phyloP scores from a whole-genome alignment of 768 basidiomycete genomes.

The Pulveroboletus sp. region DNA sequence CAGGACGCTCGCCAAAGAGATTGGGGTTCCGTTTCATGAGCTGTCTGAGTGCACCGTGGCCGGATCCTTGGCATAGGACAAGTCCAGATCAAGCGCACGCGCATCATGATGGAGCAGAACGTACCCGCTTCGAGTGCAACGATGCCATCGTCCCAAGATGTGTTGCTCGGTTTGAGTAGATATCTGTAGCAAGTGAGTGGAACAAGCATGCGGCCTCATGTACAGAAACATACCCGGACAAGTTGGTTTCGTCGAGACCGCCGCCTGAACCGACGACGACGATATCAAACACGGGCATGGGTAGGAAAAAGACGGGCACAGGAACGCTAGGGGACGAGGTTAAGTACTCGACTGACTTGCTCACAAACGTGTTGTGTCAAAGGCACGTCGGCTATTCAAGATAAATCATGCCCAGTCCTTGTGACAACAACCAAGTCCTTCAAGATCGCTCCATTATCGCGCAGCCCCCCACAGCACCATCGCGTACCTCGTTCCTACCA shows the following conservation, averaged over 20 bases:
- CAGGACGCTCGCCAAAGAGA: constrained; percentile 42
- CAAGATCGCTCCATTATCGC: too few species aligned
- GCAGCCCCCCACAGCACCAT: too few species aligned
- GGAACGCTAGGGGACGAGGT: neutral
- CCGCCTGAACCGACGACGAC: constrained; percentile 84
- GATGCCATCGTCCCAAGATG: constrained; percentile 77
- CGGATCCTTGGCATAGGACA: constrained; percentile 58
- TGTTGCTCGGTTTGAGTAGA: constrained; percentile 68
- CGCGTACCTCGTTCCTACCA: constrained; percentile 12
- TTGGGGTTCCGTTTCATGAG: constrained; percentile 56
- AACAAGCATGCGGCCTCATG: neutral
- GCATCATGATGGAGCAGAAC: neutral
- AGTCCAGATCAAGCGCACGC: neutral
- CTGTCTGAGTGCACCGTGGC: constrained; percentile 69
- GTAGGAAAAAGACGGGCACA: neutral
- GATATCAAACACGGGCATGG: constrained; percentile 61
- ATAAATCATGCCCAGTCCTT: too few species aligned
- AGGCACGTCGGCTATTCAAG: too few species aligned
- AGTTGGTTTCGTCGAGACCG: constrained; percentile 85
- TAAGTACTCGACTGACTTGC: neutral
- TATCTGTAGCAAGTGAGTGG: constrained; percentile 53
- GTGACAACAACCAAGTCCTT: neutral
- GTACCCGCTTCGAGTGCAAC: constrained; percentile 86
- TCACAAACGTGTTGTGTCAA: constrained; percentile 4
- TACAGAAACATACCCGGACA: constrained; percentile 66